Conservation (phyloP, 2,329 filamentous ascomycete species). For the Beauveria varroae region DNA sequence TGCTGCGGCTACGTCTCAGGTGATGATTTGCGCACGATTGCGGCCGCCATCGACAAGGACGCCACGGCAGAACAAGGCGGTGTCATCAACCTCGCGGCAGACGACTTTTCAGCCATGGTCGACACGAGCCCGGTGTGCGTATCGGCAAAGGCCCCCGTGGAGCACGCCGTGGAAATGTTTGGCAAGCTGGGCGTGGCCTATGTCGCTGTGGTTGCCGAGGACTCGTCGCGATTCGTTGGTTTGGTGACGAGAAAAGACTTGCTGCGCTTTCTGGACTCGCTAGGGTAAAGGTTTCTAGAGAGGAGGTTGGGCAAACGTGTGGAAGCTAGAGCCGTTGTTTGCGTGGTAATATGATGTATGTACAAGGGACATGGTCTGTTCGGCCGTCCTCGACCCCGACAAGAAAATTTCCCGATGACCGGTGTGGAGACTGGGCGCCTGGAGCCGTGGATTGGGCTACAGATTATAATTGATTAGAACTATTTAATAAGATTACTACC, state of each 20-base stretch:
- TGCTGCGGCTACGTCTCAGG: slow-evolving; percentile 49
- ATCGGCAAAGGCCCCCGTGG: slow-evolving; percentile 44
- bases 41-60: slow-evolving; percentile 26
- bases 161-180: slow-evolving; percentile 54
- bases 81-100: slow-evolving; percentile 24
- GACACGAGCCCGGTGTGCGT: slow-evolving; percentile 46
- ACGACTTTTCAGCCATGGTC: slow-evolving; percentile 37
- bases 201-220: slow-evolving; percentile 45
- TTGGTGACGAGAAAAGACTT: slow-evolving; percentile 53
- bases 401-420: neutral
- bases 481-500: too few species aligned
- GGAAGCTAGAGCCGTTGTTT: neutral
- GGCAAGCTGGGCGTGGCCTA: slow-evolving; percentile 47
- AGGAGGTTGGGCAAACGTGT: too few species aligned
- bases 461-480: too few species aligned
- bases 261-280: slow-evolving; percentile 9
- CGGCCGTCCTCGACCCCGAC: neutral
- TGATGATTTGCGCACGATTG: slow-evolving; percentile 43
- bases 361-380: neutral
- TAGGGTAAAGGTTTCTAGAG: neutral
- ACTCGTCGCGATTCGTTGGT: slow-evolving; percentile 40
- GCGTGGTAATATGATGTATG: neutral
- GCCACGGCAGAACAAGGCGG: slow-evolving; percentile 15
- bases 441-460: too few species aligned
- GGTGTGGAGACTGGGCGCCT: neutral